Evolutionary conservation across 2,329 filamentous ascomycete genomes (phyloP), one percentile per base, ranked within the genome.

Genomic region (Thielaviopsis populi): DNA sequence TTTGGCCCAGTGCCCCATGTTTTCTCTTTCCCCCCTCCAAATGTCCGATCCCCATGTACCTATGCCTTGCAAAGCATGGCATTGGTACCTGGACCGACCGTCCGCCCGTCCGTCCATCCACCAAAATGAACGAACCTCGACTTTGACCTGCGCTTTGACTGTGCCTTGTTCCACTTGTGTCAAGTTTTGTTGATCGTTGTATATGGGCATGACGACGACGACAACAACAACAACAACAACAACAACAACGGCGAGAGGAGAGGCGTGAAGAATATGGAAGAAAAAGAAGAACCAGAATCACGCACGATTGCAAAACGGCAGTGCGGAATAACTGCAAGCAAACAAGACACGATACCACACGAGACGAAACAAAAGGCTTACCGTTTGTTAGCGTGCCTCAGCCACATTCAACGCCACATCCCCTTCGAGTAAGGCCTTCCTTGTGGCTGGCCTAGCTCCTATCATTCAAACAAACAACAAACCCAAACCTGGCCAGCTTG

Each of bases 41-140:
- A 56, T 33, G 27, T 56, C 53, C 53, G 8, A 19, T 27, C 53
- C 41, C 53, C 53, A 56, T 56, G 53, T 33, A 56, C 53, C 30
- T 56, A n/a, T 37, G 30, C 24, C 27, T 37, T 33, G 53, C 24
- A 56, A 56, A 56, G 53, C 53, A 27, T 56, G 53, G 53, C 53
- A 56, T 37, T 56, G 53, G 53, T 56, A 56, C 53, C 53, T 56
- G 53, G 53, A 56, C 53, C 53, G 24, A 17, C 53, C 53, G 53
- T 56, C 53, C 27, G 27, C 42, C 42, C 30, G 53, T 56, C 53
- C 53, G 27, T 56, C 27, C 53, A 56, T 56, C 53, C 53, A 56
- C 53, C 53, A 56, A 56, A 56, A 56, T n/a, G 17, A 56, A 33
- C 53, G 27, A 56, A 56, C 53, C 53, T 56, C 7, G 30, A 37